phyloP scores from a whole-genome alignment of 2,329 filamentous ascomycete genomes.

The Nemania sp. region DNA sequence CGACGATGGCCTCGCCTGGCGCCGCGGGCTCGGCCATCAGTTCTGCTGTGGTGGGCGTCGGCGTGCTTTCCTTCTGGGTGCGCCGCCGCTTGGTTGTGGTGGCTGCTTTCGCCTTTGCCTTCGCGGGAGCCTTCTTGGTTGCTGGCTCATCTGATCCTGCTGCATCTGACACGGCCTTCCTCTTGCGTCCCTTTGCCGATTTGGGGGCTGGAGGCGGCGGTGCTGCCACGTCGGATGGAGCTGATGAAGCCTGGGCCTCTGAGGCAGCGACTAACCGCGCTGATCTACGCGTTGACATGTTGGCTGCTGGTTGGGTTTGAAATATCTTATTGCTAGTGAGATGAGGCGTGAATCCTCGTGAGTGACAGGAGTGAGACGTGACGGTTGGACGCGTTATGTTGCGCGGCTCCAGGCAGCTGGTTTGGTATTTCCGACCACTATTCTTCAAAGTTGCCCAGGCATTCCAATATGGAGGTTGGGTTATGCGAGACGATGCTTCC shows the following conservation, averaged over 20 bases:
- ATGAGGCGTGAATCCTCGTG: background rate
- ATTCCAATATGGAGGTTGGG: background rate
- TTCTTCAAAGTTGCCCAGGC: background rate
- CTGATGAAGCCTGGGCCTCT: conserved; percentile 19
- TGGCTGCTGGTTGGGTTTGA: conserved; percentile 13
- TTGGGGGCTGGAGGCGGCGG: conserved; percentile 30
- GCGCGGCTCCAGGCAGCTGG: background rate
- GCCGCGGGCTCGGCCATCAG: conserved; percentile 44
- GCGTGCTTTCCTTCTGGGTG: too few species aligned
- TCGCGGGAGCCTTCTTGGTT: conserved; percentile 5
- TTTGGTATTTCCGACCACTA: background rate
- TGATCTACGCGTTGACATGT: conserved; percentile 41
- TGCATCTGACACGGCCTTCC: conserved; percentile 27
- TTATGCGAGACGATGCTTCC: background rate
- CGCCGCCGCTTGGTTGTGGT: background rate
- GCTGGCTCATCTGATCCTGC: background rate
- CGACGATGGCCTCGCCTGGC: conserved; percentile 9
- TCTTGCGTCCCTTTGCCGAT: conserved; percentile 42
- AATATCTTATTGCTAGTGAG: background rate
- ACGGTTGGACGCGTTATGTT: background rate
- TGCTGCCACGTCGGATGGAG: conserved; percentile 26
- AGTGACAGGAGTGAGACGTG: background rate
- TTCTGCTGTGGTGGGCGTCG: conserved; percentile 50
- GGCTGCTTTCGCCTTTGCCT: background rate
- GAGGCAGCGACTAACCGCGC: conserved; percentile 36